Evolutionary conservation across 805 yeast genomes (phyloP).

Genomic region (Kodamaea neixiangensis): DNA sequence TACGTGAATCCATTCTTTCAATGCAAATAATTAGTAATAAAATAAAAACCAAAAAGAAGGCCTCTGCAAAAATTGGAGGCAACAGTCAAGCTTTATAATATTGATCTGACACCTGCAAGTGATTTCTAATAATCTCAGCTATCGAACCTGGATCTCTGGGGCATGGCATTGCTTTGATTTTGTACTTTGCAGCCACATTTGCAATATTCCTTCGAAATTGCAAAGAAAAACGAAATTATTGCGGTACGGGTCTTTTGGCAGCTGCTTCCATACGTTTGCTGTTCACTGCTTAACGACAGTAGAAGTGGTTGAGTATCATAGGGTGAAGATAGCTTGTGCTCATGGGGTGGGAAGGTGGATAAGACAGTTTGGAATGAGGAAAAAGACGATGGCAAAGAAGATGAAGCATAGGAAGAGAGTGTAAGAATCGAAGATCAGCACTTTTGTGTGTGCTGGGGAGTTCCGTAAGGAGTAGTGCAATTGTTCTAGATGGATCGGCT

Average conservation of each 20-base stretch:
- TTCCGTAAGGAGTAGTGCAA: no score
- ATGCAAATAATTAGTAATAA: neutral
- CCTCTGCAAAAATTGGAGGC: neutral
- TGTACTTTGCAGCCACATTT: constrained; percentile 12
- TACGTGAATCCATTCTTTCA: neutral
- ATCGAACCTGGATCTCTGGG: neutral
- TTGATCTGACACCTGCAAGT: neutral
- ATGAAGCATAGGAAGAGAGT: no score
- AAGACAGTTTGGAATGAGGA: no score
- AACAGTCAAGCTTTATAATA: neutral
- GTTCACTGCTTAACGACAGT: neutral
- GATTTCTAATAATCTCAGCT: neutral
- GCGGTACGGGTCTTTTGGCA: no score
- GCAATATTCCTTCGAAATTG: constrained; percentile 8
- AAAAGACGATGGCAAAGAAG: no score
- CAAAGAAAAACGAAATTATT: neutral
- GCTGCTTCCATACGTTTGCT: no score
- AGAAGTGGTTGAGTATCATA: neutral
- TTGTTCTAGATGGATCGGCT: no score
- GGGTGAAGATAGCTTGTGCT: no score
- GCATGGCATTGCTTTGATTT: neutral
- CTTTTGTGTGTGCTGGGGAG: no score
- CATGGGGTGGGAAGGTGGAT: no score
- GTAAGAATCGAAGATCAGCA: no score
- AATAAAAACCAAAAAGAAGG: neutral